Evolutionary conservation across 2,329 filamentous ascomycete genomes (phyloP), one percentile per base, ranked within the genome.

Genomic region (Trichothecium sympodiale): DNA sequence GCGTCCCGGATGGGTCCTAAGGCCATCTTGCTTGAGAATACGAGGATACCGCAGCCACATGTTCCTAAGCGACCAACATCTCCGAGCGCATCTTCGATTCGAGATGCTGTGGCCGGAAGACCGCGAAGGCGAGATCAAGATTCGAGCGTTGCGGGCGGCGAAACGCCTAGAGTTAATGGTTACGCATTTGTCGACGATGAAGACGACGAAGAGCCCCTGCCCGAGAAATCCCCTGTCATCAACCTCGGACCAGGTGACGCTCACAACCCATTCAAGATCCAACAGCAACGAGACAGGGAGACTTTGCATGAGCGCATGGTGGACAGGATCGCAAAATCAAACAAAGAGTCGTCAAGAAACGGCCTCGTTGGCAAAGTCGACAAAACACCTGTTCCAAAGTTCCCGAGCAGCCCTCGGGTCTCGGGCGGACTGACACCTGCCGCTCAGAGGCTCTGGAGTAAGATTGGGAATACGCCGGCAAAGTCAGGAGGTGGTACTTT

Each of bases 111-210:
- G 38, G 77, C 81, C 2, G 85, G 87, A 8, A 74, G 67, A 7
- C 75, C 80, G 4, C 71, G 75, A 8, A 62, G 67, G 3, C 71
- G 67, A 8, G 73, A 79, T 17, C 74, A 75, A 10, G 78, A 85
- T 45, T 74, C 74, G 0, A 62, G 49, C 5, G 68, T 68, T 3
- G 46, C 48, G 0, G 66, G 67, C 1, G 82, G 80, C 13, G 87
- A 93, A 56, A 96, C 89, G 0, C 91, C 89, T 1, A 73, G 85
- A 3, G 84, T 96, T 1, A 94, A 93, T 43, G 91, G 91, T 2
- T 98, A 95, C 55, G 75, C 86, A 0, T 96, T 94, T 57, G 88
- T 98, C 26, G 87, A 94, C 46, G 86, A 93, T 38, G 83, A 82
- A 33, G 68, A 73, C 29, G 71, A 74, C 1, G 68, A 68, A 13